Evolutionary conservation across 2,329 filamentous ascomycete genomes (phyloP).

Genomic region (Pleoardoris graminearum): DNA sequence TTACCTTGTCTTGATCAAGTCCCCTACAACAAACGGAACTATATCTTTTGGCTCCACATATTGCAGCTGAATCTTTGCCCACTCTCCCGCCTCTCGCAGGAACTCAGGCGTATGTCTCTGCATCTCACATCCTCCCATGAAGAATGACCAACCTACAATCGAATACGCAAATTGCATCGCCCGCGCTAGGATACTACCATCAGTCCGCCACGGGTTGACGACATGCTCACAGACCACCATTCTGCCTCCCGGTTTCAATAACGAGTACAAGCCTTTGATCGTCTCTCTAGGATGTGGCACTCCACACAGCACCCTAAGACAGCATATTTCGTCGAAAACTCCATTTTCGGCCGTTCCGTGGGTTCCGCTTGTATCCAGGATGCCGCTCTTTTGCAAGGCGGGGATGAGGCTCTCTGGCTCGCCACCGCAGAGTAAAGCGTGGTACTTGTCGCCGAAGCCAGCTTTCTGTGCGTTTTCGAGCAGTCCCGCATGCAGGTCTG

Average conservation of each 20-base stretch:
- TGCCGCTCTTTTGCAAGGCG: constrained; percentile 48
- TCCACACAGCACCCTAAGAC: constrained; percentile 59
- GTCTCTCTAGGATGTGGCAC: constrained; percentile 55
- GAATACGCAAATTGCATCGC: constrained; percentile 53
- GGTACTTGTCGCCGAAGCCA: constrained; percentile 54
- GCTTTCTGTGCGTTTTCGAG: constrained; percentile 44
- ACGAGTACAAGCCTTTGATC: constrained; percentile 51
- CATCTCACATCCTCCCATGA: constrained; percentile 57
- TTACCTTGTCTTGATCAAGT: constrained; percentile 38
- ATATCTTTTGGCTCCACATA: constrained; percentile 32
- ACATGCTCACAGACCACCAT: constrained; percentile 62
- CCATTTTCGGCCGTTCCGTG: constrained; percentile 35
- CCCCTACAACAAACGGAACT: constrained; percentile 44
- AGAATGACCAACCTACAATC: constrained; percentile 55
- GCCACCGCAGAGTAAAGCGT: constrained; percentile 53
- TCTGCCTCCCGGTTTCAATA: constrained; percentile 59
- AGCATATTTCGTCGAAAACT: constrained; percentile 60
- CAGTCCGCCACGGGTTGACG: constrained; percentile 54
- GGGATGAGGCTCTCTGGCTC: constrained; percentile 53
- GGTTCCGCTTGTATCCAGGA: constrained; percentile 36
- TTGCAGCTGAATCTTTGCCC: constrained; percentile 55
- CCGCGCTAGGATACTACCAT: constrained; percentile 51
- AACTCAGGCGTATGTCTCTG: constrained; percentile 53
- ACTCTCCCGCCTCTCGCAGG: constrained; percentile 52
- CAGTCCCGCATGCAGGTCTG: constrained; percentile 52